A percentile compares a stretch with the other conserved stretches of the same genome.
phyloP scores from a whole-genome alignment of 441 rosid genomes.

The Oxalis stricta region DNA sequence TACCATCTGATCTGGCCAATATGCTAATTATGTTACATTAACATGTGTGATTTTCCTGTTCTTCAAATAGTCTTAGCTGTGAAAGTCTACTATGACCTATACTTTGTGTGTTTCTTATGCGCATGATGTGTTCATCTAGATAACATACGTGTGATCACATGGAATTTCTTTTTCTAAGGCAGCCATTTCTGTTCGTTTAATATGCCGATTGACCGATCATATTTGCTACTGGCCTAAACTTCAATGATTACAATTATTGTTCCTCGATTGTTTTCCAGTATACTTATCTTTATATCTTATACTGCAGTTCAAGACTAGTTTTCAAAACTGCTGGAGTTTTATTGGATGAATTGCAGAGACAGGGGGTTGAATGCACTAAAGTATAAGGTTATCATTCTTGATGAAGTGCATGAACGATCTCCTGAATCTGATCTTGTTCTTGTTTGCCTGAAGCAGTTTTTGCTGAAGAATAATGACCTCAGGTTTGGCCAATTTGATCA shows the following conservation, averaged over 20 bases:
- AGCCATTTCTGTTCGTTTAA: no score
- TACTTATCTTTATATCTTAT: slow-evolving; percentile 7
- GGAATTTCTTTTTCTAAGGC: no score
- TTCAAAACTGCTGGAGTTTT: slow-evolving; percentile 97
- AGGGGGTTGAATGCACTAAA: slow-evolving; percentile 71
- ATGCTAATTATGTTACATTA: neutral
- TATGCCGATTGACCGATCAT: no score
- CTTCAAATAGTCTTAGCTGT: no score
- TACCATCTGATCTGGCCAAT: slow-evolving; percentile 12
- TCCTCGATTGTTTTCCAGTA: neutral
- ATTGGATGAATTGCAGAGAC: slow-evolving; percentile 82
- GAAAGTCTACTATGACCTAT: no score
- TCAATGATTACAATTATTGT: neutral
- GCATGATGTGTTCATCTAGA: no score
- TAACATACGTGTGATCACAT: no score
- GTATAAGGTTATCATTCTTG: slow-evolving; percentile 87
- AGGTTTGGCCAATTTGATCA: slow-evolving; percentile 52
- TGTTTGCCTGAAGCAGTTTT: slow-evolving; percentile 81
- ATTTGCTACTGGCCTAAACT: no score
- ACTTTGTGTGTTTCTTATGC: no score
- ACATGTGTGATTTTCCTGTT: no score
- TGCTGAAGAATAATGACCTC: slow-evolving; percentile 54
- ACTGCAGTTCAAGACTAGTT: slow-evolving; percentile 60
- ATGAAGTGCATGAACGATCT: slow-evolving; percentile 98
- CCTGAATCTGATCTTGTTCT: slow-evolving; percentile 90